A percentile compares a stretch with the other conserved stretches of the same genome.
These are phyloP conservation scores for Postia placenta DNA, from an alignment of 768 basidiomycete species.

Conservation along the genomic window DNA sequence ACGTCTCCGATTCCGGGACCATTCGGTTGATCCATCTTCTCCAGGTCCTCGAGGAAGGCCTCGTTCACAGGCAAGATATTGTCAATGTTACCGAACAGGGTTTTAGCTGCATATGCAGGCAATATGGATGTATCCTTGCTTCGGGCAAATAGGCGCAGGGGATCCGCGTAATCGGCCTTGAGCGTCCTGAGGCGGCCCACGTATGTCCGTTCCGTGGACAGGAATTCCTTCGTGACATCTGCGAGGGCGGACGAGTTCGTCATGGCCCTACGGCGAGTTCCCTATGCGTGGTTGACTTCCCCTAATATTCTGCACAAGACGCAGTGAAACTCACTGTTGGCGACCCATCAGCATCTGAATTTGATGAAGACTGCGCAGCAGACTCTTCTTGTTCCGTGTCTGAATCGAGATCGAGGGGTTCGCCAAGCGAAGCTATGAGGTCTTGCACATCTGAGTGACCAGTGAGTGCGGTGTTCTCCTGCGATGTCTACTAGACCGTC, in stretches of 20 bases:
- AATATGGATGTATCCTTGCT: slow-evolving; percentile 85
- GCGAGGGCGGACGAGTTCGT: slow-evolving; percentile 61
- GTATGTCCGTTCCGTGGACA: slow-evolving; percentile 86
- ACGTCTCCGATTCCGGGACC: slow-evolving; percentile 77
- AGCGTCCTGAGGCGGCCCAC: slow-evolving; percentile 76
- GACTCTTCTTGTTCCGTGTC: too few species aligned
- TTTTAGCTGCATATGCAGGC: slow-evolving; percentile 86
- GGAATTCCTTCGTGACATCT: slow-evolving; percentile 79
- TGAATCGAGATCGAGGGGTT: slow-evolving; percentile 48
- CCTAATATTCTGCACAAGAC: neutral
- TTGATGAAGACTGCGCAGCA: slow-evolving; percentile 38
- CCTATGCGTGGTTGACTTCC: slow-evolving; percentile 6
- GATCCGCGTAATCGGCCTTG: slow-evolving; percentile 87
- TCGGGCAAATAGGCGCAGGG: slow-evolving; percentile 78
- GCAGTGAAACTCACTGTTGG: slow-evolving; percentile 19
- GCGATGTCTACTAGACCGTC: neutral
- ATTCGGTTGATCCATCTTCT: slow-evolving; percentile 65
- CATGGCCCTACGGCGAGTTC: slow-evolving; percentile 47
- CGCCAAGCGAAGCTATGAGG: slow-evolving; percentile 71
- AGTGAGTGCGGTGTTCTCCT: too few species aligned
- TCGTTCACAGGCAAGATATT: slow-evolving; percentile 85
- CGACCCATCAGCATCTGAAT: slow-evolving; percentile 26
- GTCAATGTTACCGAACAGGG: slow-evolving; percentile 92
- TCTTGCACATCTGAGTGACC: slow-evolving; percentile 66
- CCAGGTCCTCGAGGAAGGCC: slow-evolving; percentile 76